Evolutionary conservation across 352 stramenopile genomes (phyloP), one percentile per base, ranked within the genome.

Genomic region (Vaucheria bursata): DNA sequence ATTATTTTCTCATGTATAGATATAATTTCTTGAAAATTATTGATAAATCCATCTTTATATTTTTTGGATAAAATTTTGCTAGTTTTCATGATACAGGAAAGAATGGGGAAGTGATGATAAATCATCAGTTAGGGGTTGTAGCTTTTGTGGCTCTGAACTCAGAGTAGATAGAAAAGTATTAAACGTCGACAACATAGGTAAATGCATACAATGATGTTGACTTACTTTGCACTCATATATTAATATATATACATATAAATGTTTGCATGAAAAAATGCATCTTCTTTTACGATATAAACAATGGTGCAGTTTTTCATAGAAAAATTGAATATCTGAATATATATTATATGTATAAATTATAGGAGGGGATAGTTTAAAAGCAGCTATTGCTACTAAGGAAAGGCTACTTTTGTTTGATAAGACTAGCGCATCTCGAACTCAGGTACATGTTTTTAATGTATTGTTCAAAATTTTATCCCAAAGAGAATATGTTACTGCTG

Each of bases 381-480:
- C 69, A 39, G 77, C 77, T 18, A 40, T 82, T 12, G 77, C 72
- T 5, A 36, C 70, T 0, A 82, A 82, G 71, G 77, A 82, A 35
- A 79, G 67, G 59, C 77, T 82, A 4, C 70, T 82, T 29, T 36
- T 82, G 49, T 82, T 82, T 50, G 77, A 82, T 37, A 59, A 73
- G 32, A 82, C 77, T n/a, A 79, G 70, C 32, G 77, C 71, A 25
- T 53, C 50, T 31, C 52, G 77, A 6, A 82, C 77, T 0, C 71
- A 68, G 53, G 53, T 68, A 2, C 6, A n/a, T n/a, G n/a, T n/a
- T n/a, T n/a, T n/a, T n/a, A n/a, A n/a, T n/a, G n/a, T n/a, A n/a
- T n/a, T n/a, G n/a, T n/a, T n/a, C n/a, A n/a, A n/a, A n/a, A n/a
- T n/a, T n/a, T n/a, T n/a, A n/a, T n/a, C n/a, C n/a, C n/a, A n/a